Base-by-base conservation (phyloP, 2,329 filamentous ascomycete genomes). In the Pseudogymnoascus sp. region DNA sequence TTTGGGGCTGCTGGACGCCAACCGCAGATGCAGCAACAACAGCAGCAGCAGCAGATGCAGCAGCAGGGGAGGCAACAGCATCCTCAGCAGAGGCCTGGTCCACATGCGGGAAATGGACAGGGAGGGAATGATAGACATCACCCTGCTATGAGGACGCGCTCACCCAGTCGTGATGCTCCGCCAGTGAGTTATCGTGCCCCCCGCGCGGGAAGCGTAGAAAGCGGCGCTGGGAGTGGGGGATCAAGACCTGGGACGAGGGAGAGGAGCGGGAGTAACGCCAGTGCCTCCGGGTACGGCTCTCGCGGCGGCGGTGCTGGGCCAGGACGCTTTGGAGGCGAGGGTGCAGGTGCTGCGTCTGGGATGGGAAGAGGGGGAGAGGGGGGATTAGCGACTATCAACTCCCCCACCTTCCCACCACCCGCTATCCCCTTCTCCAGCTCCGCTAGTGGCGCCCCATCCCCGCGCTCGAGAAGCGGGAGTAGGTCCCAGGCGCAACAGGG, bases 381-480 rank as follows among this genome's bases (percentile, higher is more conserved):
- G 66, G 65, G 34, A 62, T 65, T 60, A 66, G 69, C 19, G 37
- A 64, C 5, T 64, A 67, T 54, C 69, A 68, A 68, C 21, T 73
- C 71, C 21, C 71, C 69, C 21, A 31, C 41, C 31, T 65, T 60
- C 16, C 61, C 39, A 16, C 62, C 71, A 6, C 68, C 68, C 34
- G 72, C 70, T 5, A 70, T 71, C 23, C 67, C 70, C 4, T 25
- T 25, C 23, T 25, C 23, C 6, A 6, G 23, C 4, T 25, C 23
- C 23, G 23, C 23, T 25, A 6, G 23, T 25, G 23, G 23, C 6
- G 21, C 19, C 4, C 45, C 45, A 2, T 2, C 1, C 5, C n/a
- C 45, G 19, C 68, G 71, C 62, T 65, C 67, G 48, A 68, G 70
- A 62, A 73, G 69, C 64, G 73, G 70, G 39, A 73, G 71, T 63